Evolutionary conservation across 345 rosid species (phyloP).

Genomic region (Corchorus capsularis): DNA sequence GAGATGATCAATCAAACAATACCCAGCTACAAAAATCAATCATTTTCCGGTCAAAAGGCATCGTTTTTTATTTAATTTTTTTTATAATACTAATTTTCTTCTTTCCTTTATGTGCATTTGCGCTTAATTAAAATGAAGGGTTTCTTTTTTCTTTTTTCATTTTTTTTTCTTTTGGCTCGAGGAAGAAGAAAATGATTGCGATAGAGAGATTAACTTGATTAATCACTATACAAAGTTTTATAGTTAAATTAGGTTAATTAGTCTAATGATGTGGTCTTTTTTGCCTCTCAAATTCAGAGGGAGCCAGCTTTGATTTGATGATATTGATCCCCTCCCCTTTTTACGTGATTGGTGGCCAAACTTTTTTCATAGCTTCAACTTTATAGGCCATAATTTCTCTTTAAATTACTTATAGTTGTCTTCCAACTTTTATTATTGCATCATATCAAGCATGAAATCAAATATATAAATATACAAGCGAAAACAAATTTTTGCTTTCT

Average conservation of each 20-base stretch:
- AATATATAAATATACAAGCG: no score
- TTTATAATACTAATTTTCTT: background rate
- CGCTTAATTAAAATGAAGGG: background rate
- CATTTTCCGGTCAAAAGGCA: slow-evolving; percentile 28
- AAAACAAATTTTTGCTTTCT: background rate
- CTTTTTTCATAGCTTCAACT: background rate
- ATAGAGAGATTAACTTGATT: background rate
- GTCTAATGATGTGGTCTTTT: background rate
- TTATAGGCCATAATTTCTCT: background rate
- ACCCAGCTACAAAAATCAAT: background rate
- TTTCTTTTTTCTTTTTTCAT: background rate
- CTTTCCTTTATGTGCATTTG: background rate
- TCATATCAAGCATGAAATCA: background rate
- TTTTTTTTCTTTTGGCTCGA: background rate
- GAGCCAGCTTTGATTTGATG: background rate
- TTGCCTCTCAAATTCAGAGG: background rate
- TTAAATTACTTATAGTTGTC: background rate
- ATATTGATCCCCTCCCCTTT: slow-evolving; percentile 3
- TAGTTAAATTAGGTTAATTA: no score
- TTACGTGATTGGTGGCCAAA: slow-evolving; percentile 20
- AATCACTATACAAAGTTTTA: background rate
- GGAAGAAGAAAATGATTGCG: background rate
- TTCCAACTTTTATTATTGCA: background rate
- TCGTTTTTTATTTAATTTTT: slow-evolving; percentile 11
- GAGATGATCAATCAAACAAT: background rate